These are phyloP conservation scores for Blastocystis sp. DNA, from an alignment of 352 stramenopile genomes.

Conservation along the genomic window DNA sequence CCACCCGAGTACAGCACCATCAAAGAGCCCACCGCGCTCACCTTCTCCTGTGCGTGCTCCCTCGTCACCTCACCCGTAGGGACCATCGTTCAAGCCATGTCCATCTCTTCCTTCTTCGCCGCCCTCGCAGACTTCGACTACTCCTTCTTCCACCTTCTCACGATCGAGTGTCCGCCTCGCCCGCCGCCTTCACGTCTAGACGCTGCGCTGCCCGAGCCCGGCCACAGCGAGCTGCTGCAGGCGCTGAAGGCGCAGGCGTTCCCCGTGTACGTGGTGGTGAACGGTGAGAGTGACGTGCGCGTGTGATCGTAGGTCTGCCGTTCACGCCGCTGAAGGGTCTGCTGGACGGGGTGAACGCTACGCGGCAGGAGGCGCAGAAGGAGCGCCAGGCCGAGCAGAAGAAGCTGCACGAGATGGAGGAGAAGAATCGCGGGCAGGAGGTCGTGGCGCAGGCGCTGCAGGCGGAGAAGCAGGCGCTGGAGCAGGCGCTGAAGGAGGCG, in stretches of 20 bases:
- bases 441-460: not conserved
- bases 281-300: not conserved
- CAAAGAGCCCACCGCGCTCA: not conserved
- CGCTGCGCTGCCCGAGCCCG: not conserved
- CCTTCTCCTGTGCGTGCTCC: slow-evolving; percentile 9
- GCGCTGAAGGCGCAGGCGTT: not conserved
- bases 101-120: not conserved
- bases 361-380: not conserved
- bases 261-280: slow-evolving; percentile 54
- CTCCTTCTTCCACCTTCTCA: not conserved
- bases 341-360: not conserved
- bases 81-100: slow-evolving; percentile 6
- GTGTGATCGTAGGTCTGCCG: slow-evolving; percentile 1
- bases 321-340: not conserved
- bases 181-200: not conserved
- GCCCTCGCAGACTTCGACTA: slow-evolving; percentile 38
- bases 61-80: not conserved
- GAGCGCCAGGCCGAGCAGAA: not conserved
- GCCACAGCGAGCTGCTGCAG: not conserved
- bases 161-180: not conserved
- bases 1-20: not conserved
- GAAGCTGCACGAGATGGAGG: not conserved
- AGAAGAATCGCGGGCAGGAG: slow-evolving; percentile 8
- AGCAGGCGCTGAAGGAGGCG: not conserved
- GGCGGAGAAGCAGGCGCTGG: not conserved